Conservation (phyloP, 1,284 basidiomycete genomes). For the Hymenochaete sp. region DNA sequence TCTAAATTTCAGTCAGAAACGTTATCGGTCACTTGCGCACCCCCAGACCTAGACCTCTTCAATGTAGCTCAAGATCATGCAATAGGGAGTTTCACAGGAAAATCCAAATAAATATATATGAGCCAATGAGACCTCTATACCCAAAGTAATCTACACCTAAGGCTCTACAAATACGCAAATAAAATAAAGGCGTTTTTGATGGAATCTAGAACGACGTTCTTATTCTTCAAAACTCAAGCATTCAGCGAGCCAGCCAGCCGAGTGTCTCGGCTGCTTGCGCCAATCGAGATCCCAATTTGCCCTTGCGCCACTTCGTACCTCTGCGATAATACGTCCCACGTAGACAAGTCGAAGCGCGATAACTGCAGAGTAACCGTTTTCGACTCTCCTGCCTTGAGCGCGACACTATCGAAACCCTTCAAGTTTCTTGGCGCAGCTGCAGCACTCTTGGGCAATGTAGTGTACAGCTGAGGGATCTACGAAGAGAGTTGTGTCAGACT, state of each 20-base stretch:
- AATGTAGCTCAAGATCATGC: no score
- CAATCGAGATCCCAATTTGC: constrained; percentile 36
- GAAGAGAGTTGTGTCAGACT: constrained; percentile 3
- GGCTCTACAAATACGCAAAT: no score
- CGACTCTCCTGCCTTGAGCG: constrained; percentile 38
- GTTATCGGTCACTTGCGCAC: no score
- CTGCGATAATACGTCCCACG: constrained; percentile 47
- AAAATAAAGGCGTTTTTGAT: no score
- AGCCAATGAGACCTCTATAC: no score
- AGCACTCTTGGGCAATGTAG: constrained; percentile 47
- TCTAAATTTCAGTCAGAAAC: no score
- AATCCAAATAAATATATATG: no score
- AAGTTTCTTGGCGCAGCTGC: constrained; percentile 53
- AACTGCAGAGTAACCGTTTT: constrained; percentile 43
- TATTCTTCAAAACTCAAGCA: no score
- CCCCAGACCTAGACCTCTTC: no score
- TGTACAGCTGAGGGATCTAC: constrained; percentile 57
- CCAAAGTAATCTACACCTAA: no score
- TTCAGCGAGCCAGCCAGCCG: constrained; percentile 26
- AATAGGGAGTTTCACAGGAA: no score
- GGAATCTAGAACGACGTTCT: no score
- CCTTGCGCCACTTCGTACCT: constrained; percentile 40
- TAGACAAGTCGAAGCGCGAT: constrained; percentile 54
- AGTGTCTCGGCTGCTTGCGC: constrained; percentile 45
- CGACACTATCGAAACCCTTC: constrained; percentile 55